Base-by-base conservation (phyloP, 805 yeast species). In the Yarrowia yakushimensis region DNA sequence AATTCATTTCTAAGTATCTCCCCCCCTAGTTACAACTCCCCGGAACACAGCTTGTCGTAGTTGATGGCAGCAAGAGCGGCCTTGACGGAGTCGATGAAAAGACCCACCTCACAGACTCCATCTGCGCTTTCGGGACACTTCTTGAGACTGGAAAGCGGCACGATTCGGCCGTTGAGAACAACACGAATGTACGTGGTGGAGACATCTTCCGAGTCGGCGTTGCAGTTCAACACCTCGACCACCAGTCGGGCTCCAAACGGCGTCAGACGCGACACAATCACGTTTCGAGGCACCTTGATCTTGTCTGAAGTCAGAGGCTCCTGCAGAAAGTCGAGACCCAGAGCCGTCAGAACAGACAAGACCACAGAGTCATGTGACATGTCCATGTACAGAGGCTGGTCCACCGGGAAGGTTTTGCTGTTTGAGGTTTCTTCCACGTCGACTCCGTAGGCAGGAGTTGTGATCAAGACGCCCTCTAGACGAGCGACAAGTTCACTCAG, bases 361-460 rank as follows among this genome's bases (percentile, higher is more conserved):
- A 88, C 73, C 65, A 86, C 87, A 37, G 86, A 81, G 71, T 90
- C 96, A 69, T 90, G 96, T 15, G 89, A 79, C 76, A 88, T 86
- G 66, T 84, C 86, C 67, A 87, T 77, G 78, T 86, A 85, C 50
- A 87, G 76, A 62, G 81, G 79, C 70, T 72, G 82, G 64, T 76
- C 79, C 23, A 73, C 66, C 20, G 81, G 81, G 69, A 77, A 76
- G 11, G 71, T 68, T 20, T 55, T 69, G 13, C 68, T 65, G 63
- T 60, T 54, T 54, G 63, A 33, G 60, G 71, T 72, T 10, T 74
- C 67, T 5, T 82, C 79, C 12, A 77, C 73, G 67, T 82, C 85
- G 64, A 79, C 80, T 36, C 81, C 81, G 61, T 80, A 79, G 64
- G 77, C 72, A 66, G 85, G 75, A 63, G 81, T 76, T n/a, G 78